These are phyloP conservation scores for Penicillium herquei DNA, from an alignment of 495 filamentous ascomycete genomes.

Conservation along the genomic window DNA sequence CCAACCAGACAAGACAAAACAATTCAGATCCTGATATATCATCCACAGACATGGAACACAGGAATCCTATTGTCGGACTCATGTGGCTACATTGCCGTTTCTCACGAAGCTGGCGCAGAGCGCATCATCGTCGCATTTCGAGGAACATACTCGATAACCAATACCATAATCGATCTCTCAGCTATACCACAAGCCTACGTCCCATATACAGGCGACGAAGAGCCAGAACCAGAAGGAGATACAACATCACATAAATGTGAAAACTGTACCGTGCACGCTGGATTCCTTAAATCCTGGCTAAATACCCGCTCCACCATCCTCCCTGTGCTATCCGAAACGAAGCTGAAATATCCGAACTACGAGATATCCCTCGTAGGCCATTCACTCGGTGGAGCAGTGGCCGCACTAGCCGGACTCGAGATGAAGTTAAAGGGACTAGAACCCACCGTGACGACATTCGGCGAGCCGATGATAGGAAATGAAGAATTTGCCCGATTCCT, in stretches of 20 bases:
- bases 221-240: constrained; percentile 17
- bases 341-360: constrained; percentile 63
- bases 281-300: constrained; percentile 82
- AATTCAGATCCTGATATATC: constrained; percentile 2
- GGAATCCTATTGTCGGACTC: constrained; percentile 84
- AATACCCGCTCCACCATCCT: constrained; percentile 65
- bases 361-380: constrained; percentile 79
- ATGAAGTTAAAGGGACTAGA: constrained; percentile 65
- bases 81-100: constrained; percentile 89
- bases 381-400: constrained; percentile 89
- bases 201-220: constrained; percentile 63
- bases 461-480: constrained; percentile 87
- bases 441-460: constrained; percentile 83
- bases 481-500: constrained; percentile 64
- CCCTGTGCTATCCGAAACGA: constrained; percentile 45
- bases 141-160: constrained; percentile 89
- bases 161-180: constrained; percentile 84
- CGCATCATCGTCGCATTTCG: constrained; percentile 90
- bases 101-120: constrained; percentile 57
- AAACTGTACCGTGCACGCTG: constrained; percentile 89
- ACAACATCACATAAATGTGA: constrained; percentile 43
- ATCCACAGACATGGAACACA: constrained; percentile 76
- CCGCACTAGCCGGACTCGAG: constrained; percentile 81
- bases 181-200: constrained; percentile 86
- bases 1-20: not conserved